Evolutionary conservation across 2,329 filamentous ascomycete species (phyloP), one percentile per base, ranked within the genome.

Genomic region (Fusarium avenaceum): DNA sequence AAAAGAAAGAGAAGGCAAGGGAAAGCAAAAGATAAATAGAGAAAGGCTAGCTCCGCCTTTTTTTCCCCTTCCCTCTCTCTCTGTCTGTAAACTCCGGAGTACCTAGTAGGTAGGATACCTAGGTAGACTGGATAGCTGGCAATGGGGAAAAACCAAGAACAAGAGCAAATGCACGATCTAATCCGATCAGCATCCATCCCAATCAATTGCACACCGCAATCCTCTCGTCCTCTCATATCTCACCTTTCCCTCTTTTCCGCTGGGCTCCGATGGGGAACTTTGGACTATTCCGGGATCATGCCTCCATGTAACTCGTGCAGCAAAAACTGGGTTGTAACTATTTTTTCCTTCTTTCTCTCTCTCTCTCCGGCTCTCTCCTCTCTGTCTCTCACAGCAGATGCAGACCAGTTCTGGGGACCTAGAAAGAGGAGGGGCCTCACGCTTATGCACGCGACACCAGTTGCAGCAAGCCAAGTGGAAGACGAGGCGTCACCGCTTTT

Each of bases 371-470:
- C 22, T 22, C 22, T 20, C 24, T 22, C 28, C 28, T 22, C 13
- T n/a, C 39, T 28, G 24, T 20, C 22, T 49, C 32, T 7, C 30
- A 20, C 52, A 48, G 40, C 39, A 57, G 53, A 47, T 5, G 33
- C 33, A 38, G 33, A 38, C 15, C 30, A 32, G 30, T 15, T 13
- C 30, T 6, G 30, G 28, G 28, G 28, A 35, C 33, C 33, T 35
- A 57, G 33, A 60, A 50, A 30, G 28, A 30, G 57, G 39, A 56
- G 55, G 49, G 64, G 52, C 63, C 59, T 63, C 57, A 64, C 70
- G 65, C 72, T 74, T 74, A 74, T 74, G 73, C 73, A 73, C 60
- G 72, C 72, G 66, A 73, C 70, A 70, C 68, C 71, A 67, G 72
- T 71, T 73, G 59, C 67, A 64, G 59, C 64, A 20, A 66, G 64